phyloP scores from a whole-genome alignment of 2,329 filamentous ascomycete genomes.

The Plenodomus biglobosus region DNA sequence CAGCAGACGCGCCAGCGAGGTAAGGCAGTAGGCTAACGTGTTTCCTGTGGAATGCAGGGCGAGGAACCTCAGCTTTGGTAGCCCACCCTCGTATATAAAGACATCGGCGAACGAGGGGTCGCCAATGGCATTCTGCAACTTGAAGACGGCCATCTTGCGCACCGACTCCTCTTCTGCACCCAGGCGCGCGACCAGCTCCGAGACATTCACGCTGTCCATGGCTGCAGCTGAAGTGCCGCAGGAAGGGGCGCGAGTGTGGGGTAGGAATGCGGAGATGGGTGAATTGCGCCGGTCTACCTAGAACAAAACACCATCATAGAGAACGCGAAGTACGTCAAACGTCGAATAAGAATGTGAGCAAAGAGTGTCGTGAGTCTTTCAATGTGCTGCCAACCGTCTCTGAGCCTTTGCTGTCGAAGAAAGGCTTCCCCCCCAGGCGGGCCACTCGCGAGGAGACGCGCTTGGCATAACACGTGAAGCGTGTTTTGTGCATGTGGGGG shows the following conservation, averaged over 20 bases:
- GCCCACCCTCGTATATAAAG: conserved; percentile 87
- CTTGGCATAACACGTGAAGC: conserved; percentile 29
- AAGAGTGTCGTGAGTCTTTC: conserved; percentile 6
- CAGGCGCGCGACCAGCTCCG: conserved; percentile 61
- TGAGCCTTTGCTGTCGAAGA: conserved; percentile 13
- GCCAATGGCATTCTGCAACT: conserved; percentile 91
- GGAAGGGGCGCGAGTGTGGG: conserved; percentile 12
- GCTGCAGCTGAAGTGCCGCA: conserved; percentile 4
- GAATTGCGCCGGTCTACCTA: conserved; percentile 17
- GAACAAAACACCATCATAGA: conserved; percentile 3
- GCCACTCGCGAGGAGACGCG: conserved; percentile 12
- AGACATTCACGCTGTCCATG: conserved; percentile 60
- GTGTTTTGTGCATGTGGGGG: conserved; percentile 20
- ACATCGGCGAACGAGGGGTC: conserved; percentile 96
- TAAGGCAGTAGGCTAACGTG: conserved; percentile 91
- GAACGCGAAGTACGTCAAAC: conserved; percentile 1
- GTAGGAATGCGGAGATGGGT: conserved; percentile 9
- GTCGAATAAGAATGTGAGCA: conserved; percentile 5
- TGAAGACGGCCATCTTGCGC: conserved; percentile 98
- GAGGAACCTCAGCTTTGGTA: conserved; percentile 77
- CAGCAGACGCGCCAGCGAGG: conserved; percentile 80
- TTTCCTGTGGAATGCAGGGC: conserved; percentile 87
- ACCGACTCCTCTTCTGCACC: conserved; percentile 77
- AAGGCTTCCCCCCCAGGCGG: conserved; percentile 5
- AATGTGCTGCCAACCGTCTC: conserved; percentile 3